A percentile compares a stretch with the other conserved stretches of the same genome.
These are phyloP conservation scores for Vinca minor DNA, from an alignment of 257 asterid genomes.

Conservation along the genomic window DNA sequence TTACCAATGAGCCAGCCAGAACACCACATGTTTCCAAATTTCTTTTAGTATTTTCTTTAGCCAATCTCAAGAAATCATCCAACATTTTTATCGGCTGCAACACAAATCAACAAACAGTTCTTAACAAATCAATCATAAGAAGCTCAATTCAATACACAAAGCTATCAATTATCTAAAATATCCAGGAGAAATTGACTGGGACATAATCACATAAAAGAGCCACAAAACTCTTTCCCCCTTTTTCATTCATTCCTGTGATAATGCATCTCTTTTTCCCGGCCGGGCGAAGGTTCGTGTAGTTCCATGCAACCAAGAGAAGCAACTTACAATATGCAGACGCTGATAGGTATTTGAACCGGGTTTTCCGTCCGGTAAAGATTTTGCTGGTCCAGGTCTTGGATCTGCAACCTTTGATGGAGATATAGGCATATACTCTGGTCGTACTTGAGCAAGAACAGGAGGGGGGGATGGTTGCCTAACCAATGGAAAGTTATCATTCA, in stretches of 20 bases:
- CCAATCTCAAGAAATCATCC: slow-evolving; percentile 88
- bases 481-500: slow-evolving; percentile 43
- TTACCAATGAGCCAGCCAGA: slow-evolving; percentile 96
- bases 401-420: slow-evolving; percentile 90
- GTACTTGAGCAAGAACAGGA: slow-evolving; percentile 85
- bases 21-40: slow-evolving; percentile 92
- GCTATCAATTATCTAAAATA: no score
- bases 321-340: slow-evolving; percentile 88
- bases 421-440: slow-evolving; percentile 52
- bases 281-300: no score
- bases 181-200: no score
- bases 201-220: no score
- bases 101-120: slow-evolving; percentile 12
- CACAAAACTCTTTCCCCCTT: background rate
- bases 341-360: slow-evolving; percentile 60
- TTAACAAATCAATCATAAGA: slow-evolving; percentile 11
- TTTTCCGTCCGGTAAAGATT: no score
- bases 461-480: slow-evolving; percentile 85
- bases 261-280: no score
- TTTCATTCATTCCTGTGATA: background rate
- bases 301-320: slow-evolving; percentile 16
- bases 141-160: no score
- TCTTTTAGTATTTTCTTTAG: slow-evolving; percentile 59
- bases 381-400: slow-evolving; percentile 89
- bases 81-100: slow-evolving; percentile 80